Conservation (phyloP, 2,329 filamentous ascomycete species). For the Hymenoscyphus scutula region DNA sequence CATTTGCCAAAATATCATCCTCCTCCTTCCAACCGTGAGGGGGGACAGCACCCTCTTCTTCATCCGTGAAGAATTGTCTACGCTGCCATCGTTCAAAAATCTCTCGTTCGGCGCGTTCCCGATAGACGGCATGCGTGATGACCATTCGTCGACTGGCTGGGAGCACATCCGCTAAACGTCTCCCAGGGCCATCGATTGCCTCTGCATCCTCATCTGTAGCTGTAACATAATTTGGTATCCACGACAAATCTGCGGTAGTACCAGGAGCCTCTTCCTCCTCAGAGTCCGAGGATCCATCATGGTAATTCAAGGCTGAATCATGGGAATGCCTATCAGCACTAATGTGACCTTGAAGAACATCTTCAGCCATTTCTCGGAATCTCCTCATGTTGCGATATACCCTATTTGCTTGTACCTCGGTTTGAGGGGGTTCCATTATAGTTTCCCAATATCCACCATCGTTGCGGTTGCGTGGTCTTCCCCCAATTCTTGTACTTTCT, state of each 20-base stretch:
- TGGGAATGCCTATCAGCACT: slow-evolving; percentile 15
- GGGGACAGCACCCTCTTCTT: slow-evolving; percentile 72
- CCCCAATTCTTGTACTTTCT: slow-evolving; percentile 2
- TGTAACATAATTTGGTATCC: slow-evolving; percentile 30
- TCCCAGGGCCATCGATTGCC: slow-evolving; percentile 31
- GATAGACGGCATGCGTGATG: slow-evolving; percentile 28
- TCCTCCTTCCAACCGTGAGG: slow-evolving; percentile 63
- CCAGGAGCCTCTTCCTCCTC: slow-evolving; percentile 13
- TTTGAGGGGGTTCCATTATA: slow-evolving; percentile 31
- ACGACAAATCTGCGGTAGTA: slow-evolving; percentile 20
- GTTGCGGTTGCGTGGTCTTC: slow-evolving; percentile 11
- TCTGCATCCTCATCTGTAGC: slow-evolving; percentile 34
- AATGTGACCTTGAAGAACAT: slow-evolving; percentile 14
- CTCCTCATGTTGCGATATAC: slow-evolving; percentile 24
- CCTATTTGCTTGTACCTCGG: slow-evolving; percentile 23
- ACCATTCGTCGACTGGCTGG: slow-evolving; percentile 26
- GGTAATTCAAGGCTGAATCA: slow-evolving; percentile 9
- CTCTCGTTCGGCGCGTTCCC: slow-evolving; percentile 26
- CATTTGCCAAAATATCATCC: slow-evolving; percentile 49
- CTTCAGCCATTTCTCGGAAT: slow-evolving; percentile 18
- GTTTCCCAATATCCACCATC: slow-evolving; percentile 30
- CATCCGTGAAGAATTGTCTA: slow-evolving; percentile 78
- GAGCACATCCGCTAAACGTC: slow-evolving; percentile 26
- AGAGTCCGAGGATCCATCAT: slow-evolving; percentile 18
- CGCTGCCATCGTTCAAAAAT: slow-evolving; percentile 73